phyloP scores from a whole-genome alignment of 1,139 yeast species.

The Scheffersomyces insectosa region DNA sequence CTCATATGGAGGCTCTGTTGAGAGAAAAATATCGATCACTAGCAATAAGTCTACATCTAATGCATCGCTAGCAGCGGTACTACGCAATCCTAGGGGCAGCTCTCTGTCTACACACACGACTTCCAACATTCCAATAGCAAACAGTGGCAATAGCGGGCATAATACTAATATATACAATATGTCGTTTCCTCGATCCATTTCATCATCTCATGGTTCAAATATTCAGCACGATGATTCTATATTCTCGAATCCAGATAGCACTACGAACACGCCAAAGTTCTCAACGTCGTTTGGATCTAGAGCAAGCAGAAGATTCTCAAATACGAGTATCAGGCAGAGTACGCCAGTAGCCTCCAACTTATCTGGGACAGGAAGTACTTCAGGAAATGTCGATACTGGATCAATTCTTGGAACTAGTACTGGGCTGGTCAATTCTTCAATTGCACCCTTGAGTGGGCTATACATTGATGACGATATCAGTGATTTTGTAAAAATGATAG shows the following conservation, averaged over 20 bases:
- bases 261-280: slow-evolving; percentile 43
- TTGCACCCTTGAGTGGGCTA: slow-evolving; percentile 42
- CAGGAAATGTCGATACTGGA: slow-evolving; percentile 20
- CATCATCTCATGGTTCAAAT: slow-evolving; percentile 43
- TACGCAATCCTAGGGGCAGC: slow-evolving; percentile 46
- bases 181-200: slow-evolving; percentile 39
- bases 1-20: slow-evolving; percentile 27
- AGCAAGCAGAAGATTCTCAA: slow-evolving; percentile 44
- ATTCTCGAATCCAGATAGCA: slow-evolving; percentile 23
- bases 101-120: slow-evolving; percentile 33
- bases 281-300: slow-evolving; percentile 60
- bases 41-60: slow-evolving; percentile 54
- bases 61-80: slow-evolving; percentile 55
- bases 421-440: slow-evolving; percentile 37
- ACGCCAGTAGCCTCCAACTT: slow-evolving; percentile 16
- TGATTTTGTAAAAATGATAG: slow-evolving; percentile 80
- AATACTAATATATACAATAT: slow-evolving; percentile 13
- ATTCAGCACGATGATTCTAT: slow-evolving; percentile 25
- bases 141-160: slow-evolving; percentile 7
- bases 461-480: slow-evolving; percentile 70
- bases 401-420: slow-evolving; percentile 35
- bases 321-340: slow-evolving; percentile 36
- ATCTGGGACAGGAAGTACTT: background rate
- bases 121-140: slow-evolving; percentile 28
- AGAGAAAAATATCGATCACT: slow-evolving; percentile 44